A percentile compares a stretch with the other conserved stretches of the same genome.
These are phyloP conservation scores for Phytomonas francai DNA, from an alignment of 208 protist species.

Conservation along the genomic window DNA sequence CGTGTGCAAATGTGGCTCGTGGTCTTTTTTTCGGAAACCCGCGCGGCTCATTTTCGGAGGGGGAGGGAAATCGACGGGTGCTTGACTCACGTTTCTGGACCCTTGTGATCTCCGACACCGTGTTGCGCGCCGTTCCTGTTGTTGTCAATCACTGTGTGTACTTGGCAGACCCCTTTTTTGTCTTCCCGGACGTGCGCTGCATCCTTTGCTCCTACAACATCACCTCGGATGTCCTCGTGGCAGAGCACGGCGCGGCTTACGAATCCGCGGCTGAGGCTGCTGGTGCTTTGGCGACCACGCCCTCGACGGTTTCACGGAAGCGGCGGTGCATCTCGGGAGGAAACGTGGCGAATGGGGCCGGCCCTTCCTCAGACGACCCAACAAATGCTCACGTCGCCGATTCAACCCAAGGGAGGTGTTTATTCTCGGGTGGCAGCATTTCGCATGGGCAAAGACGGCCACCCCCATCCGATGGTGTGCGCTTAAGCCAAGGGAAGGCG, in stretches of 20 bases:
- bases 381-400: neutral
- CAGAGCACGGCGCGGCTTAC: neutral
- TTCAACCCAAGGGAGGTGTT: neutral
- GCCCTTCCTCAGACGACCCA: neutral
- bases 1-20: no score
- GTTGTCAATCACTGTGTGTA: slow-evolving; percentile 39
- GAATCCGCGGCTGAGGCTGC: no score
- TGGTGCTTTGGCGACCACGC: slow-evolving; percentile 3
- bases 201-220: slow-evolving; percentile 56
- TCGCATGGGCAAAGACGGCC: no score
- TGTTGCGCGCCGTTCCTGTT: slow-evolving; percentile 26
- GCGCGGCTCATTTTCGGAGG: no score
- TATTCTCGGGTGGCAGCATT: no score
- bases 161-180: slow-evolving; percentile 39
- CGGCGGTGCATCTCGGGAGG: no score
- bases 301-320: neutral
- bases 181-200: slow-evolving; percentile 16
- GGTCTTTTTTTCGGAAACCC: no score
- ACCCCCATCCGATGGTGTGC: no score
- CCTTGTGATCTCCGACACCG: slow-evolving; percentile 31
- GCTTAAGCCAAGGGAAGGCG: no score
- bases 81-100: slow-evolving; percentile 19
- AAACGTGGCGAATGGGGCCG: no score
- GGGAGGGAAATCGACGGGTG: no score
- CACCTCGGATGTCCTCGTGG: slow-evolving; percentile 38